phyloP scores from a whole-genome alignment of 352 stramenopile genomes.

The Phytophthora litchii region DNA sequence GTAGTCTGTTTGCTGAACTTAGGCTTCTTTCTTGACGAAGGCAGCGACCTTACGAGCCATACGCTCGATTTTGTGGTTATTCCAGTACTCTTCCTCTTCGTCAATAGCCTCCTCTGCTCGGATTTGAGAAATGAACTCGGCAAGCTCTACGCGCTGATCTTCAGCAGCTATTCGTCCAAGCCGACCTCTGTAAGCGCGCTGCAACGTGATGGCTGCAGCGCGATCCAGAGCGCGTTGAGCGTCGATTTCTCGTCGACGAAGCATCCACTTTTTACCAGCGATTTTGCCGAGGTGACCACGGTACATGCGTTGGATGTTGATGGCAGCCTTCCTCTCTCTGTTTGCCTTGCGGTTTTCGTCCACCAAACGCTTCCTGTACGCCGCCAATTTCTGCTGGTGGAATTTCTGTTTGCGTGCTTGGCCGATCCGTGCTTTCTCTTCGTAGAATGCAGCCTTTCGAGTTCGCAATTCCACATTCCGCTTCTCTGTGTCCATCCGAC shows the following conservation, averaged over 20 bases:
- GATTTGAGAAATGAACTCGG: slow-evolving; percentile 93
- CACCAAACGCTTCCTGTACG: slow-evolving; percentile 70
- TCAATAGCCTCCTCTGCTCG: slow-evolving; percentile 89
- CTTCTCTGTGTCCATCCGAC: slow-evolving; percentile 59
- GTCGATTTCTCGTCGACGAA: slow-evolving; percentile 86
- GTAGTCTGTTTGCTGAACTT: slow-evolving; percentile 23
- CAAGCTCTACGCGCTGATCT: slow-evolving; percentile 88
- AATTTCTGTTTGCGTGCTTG: slow-evolving; percentile 69
- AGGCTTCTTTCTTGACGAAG: slow-evolving; percentile 72
- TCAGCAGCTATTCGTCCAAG: slow-evolving; percentile 83
- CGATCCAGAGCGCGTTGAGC: slow-evolving; percentile 76
- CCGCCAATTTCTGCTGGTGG: slow-evolving; percentile 63
- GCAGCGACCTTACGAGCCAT: slow-evolving; percentile 54
- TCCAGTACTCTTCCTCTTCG: slow-evolving; percentile 88
- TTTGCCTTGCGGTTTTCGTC: slow-evolving; percentile 69
- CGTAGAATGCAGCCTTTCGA: slow-evolving; percentile 46
- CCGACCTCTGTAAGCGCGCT: slow-evolving; percentile 88
- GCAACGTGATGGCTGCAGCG: slow-evolving; percentile 82
- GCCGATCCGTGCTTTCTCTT: slow-evolving; percentile 64
- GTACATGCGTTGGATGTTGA: slow-evolving; percentile 78
- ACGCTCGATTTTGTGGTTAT: slow-evolving; percentile 56
- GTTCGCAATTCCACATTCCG: slow-evolving; percentile 46
- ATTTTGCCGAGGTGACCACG: slow-evolving; percentile 82
- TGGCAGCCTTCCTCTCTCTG: slow-evolving; percentile 49
- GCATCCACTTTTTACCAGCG: slow-evolving; percentile 83